These are phyloP conservation scores for Candolleomyces eurysporus DNA, from an alignment of 768 basidiomycete genomes.

Conservation along the genomic window DNA sequence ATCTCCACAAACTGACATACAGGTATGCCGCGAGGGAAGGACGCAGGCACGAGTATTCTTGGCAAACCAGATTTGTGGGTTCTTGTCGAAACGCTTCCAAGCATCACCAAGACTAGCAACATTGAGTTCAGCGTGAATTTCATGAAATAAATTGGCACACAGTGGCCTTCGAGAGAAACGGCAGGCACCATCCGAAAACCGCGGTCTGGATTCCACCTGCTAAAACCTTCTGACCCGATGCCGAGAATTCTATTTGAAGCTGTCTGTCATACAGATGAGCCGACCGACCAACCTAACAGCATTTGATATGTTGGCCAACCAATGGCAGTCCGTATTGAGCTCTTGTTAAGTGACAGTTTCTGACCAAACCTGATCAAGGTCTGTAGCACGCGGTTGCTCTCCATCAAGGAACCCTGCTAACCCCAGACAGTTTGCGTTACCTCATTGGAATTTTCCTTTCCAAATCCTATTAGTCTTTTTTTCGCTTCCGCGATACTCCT, in stretches of 20 bases:
- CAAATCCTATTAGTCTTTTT: too few relatives aligned
- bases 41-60: too few relatives aligned
- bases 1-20: too few relatives aligned
- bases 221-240: background rate
- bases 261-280: background rate
- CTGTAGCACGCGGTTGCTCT: background rate
- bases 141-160: background rate
- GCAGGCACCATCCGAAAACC: background rate
- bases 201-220: background rate
- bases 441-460: too few relatives aligned
- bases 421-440: too few relatives aligned
- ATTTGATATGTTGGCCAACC: background rate
- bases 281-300: background rate
- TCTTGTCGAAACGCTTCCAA: too few relatives aligned
- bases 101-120: background rate
- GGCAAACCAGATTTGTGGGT: too few relatives aligned
- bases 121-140: background rate
- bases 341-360: background rate
- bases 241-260: too few relatives aligned
- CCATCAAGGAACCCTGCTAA: background rate
- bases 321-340: background rate
- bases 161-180: background rate
- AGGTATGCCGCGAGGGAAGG: too few relatives aligned
- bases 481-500: too few relatives aligned
- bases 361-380: background rate